Base-by-base conservation (phyloP, 2,329 filamentous ascomycete genomes). In the Neopestalotiopsis sp. region DNA sequence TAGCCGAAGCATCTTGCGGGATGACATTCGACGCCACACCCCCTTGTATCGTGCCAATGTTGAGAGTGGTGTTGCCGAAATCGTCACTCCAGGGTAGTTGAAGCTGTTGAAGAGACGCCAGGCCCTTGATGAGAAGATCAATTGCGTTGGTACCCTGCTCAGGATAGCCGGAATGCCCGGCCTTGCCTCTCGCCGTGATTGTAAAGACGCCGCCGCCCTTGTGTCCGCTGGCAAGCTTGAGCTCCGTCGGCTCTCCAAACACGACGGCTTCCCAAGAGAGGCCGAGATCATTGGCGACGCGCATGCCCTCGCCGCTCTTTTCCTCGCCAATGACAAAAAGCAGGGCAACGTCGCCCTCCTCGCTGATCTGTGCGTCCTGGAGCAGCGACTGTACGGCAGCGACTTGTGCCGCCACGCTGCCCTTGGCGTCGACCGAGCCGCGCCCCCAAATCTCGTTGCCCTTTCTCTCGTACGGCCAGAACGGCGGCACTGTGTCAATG, bases 221-320 rank as follows among this genome's bases (percentile, higher is more conserved):
- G 80, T 94, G 92, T 9, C 92, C 92, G 14, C 87, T 83, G 0
- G 90, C 91, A 4, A 94, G 86, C 74, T 91, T 92, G 52, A 86
- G 83, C 72, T 94, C 91, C 0, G 92, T 94, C 0, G 92, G 92
- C 75, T 94, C 92, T 14, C 91, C 92, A 75, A 94, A 94, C 72
- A 90, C 89, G 69, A 91, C 85, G 5, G 90, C 85, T 62, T 90
- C 86, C 83, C 89, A 91, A 20, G 68, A 75, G 72, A 85, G 71
- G 65, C 82, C 78, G 57, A 88, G 77, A 4, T 81, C 77, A 74
- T 90, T 83, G 1, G 79, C 81, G 28, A 76, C 77, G 40, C 70
- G 62, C 92, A 94, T 94, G 5, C 92, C 92, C 61, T 88, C 86
- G 3, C 92, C 92, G 52, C 85, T 85, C 14, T 84, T 84, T 75